A percentile compares a stretch with the other conserved stretches of the same genome.
These are phyloP conservation scores for Pestalotiopsis sp. DNA, from an alignment of 2,329 filamentous ascomycete genomes.

Conservation along the genomic window DNA sequence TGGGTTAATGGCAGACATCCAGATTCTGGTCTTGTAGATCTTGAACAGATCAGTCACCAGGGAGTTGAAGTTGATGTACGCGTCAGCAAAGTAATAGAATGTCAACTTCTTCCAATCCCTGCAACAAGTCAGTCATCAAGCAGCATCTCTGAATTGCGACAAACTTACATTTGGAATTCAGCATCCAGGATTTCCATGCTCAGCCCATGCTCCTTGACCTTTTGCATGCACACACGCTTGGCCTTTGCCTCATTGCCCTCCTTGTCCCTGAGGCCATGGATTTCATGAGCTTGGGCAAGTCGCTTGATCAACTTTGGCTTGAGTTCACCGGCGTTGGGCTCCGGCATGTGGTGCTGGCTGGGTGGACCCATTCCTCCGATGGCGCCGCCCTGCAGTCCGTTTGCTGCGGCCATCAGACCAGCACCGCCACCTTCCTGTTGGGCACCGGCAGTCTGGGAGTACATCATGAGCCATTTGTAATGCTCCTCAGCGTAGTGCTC, in stretches of 20 bases:
- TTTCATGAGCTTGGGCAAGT: slow-evolving; percentile 88
- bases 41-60: slow-evolving; percentile 98
- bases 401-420: slow-evolving; percentile 66
- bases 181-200: slow-evolving; percentile 99
- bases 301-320: slow-evolving; percentile 98
- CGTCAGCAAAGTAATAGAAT: slow-evolving; percentile 97
- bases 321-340: slow-evolving; percentile 73
- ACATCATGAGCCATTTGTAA: slow-evolving; percentile 99
- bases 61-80: slow-evolving; percentile 99
- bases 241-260: slow-evolving; percentile 98
- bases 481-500: slow-evolving; percentile 93
- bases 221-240: slow-evolving; percentile 94
- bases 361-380: slow-evolving; percentile 80
- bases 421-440: slow-evolving; percentile 61
- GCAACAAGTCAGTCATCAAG: slow-evolving; percentile 25
- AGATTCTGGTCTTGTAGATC: slow-evolving; percentile 98
- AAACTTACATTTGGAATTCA: slow-evolving; percentile 91
- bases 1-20: slow-evolving; percentile 99
- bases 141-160: not conserved
- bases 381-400: slow-evolving; percentile 68
- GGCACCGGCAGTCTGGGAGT: slow-evolving; percentile 76
- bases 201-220: slow-evolving; percentile 89
- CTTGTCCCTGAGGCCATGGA: slow-evolving; percentile 87
- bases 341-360: slow-evolving; percentile 73
- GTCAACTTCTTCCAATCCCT: slow-evolving; percentile 99